phyloP scores from a whole-genome alignment of 345 rosid genomes.

The Arabidopsis suecica region DNA sequence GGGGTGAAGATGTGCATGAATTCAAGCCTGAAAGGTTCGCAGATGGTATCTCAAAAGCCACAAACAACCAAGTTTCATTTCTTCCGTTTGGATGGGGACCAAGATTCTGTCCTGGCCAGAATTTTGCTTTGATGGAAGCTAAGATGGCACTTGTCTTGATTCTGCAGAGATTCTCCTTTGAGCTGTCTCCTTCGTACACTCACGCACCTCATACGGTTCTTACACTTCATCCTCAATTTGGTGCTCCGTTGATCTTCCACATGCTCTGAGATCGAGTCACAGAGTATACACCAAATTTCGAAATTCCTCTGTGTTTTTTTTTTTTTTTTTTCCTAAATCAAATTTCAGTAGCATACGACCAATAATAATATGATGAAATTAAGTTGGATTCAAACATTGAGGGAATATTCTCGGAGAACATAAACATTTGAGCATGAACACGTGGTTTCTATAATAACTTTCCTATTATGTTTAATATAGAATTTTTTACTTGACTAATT shows the following conservation, averaged over 20 bases:
- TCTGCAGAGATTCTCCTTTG: conserved; percentile 52
- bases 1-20: conserved; percentile 66
- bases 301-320: conserved; percentile 13
- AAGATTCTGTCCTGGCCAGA: conserved; percentile 61
- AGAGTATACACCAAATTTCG: background rate
- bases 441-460: background rate
- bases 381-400: no score
- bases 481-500: no score
- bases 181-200: conserved; percentile 55
- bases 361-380: background rate
- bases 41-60: conserved; percentile 58
- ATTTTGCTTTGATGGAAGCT: conserved; percentile 61
- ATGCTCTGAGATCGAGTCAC: conserved; percentile 20
- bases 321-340: background rate
- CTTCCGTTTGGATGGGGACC: conserved; percentile 48
- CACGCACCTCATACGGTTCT: conserved; percentile 50
- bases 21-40: conserved; percentile 63
- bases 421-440: no score
- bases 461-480: no score
- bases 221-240: conserved; percentile 54
- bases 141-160: conserved; percentile 58
- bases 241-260: conserved; percentile 52
- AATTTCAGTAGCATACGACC: background rate
- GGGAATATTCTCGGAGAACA: no score
- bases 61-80: conserved; percentile 54